phyloP scores from a whole-genome alignment of 768 basidiomycete species.

The Russula sp. region DNA sequence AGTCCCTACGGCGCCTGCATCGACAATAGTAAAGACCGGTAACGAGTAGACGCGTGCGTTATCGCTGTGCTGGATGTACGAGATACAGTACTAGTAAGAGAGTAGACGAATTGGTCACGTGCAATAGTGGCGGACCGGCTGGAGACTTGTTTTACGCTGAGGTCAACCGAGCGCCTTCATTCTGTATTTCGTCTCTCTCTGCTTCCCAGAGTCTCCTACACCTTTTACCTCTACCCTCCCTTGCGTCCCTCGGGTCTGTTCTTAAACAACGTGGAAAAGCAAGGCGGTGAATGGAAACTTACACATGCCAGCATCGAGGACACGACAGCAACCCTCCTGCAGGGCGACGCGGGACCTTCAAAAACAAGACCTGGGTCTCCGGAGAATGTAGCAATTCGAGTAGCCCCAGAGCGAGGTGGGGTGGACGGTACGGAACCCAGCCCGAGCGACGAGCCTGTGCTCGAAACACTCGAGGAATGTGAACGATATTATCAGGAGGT shows the following conservation, averaged over 20 bases:
- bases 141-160: no score
- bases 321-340: conserved; percentile 6
- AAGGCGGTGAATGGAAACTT: conserved; percentile 21
- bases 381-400: conserved; percentile 21
- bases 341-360: conserved; percentile 27
- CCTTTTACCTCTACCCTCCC: neutral
- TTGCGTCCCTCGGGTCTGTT: no score
- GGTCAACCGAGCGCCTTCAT: no score
- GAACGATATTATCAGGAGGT: conserved; percentile 75
- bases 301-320: conserved; percentile 21
- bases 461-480: conserved; percentile 60
- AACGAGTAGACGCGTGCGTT: no score
- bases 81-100: no score
- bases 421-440: conserved; percentile 41
- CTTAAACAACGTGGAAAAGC: neutral
- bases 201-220: neutral
- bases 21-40: no score
- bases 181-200: no score
- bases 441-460: conserved; percentile 42
- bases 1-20: no score
- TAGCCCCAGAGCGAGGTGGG: conserved; percentile 53
- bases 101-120: no score
- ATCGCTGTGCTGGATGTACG: no score
- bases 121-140: no score
- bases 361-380: conserved; percentile 27